Evolutionary conservation across 371 early-diverging fungal genomes (phyloP).

Genomic region (Parasitella parasitica): DNA sequence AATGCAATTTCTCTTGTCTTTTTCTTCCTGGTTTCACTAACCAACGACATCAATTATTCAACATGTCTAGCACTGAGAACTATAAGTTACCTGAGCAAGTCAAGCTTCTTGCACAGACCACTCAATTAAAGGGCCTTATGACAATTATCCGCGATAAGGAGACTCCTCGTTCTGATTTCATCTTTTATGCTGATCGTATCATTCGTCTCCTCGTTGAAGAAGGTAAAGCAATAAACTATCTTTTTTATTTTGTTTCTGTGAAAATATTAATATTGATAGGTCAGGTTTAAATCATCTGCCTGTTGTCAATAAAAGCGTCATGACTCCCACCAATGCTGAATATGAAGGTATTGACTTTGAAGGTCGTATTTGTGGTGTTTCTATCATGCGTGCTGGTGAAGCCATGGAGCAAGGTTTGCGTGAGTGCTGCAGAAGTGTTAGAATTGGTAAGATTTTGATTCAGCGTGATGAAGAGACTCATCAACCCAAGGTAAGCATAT

Average conservation of each 20-base stretch:
- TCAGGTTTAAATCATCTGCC: constrained; percentile 88
- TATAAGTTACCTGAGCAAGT: constrained; percentile 63
- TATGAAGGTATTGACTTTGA: constrained; percentile 79
- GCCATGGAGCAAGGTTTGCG: constrained; percentile 92
- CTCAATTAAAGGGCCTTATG: constrained; percentile 79
- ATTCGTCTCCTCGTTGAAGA: constrained; percentile 92
- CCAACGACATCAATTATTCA: not conserved
- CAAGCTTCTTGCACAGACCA: constrained; percentile 69
- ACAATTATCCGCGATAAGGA: constrained; percentile 83
- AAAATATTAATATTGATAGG: too few relatives aligned
- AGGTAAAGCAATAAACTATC: too few relatives aligned
- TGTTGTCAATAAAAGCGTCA: constrained; percentile 73
- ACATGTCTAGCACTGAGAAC: constrained; percentile 10
- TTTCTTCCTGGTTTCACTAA: not conserved
- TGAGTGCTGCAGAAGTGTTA: constrained; percentile 86
- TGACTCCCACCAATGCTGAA: constrained; percentile 73
- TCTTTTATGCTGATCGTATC: constrained; percentile 92
- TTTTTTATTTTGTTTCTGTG: too few relatives aligned
- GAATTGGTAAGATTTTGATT: constrained; percentile 94
- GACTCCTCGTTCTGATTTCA: constrained; percentile 86
- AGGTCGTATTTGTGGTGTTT: constrained; percentile 93
- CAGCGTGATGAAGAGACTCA: constrained; percentile 95
- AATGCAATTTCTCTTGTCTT: not conserved
- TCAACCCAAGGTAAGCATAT: constrained; percentile 65
- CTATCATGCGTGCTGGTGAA: constrained; percentile 95